Conservation (phyloP, 2,329 filamentous ascomycete genomes). For the Dendryphion nanum region DNA sequence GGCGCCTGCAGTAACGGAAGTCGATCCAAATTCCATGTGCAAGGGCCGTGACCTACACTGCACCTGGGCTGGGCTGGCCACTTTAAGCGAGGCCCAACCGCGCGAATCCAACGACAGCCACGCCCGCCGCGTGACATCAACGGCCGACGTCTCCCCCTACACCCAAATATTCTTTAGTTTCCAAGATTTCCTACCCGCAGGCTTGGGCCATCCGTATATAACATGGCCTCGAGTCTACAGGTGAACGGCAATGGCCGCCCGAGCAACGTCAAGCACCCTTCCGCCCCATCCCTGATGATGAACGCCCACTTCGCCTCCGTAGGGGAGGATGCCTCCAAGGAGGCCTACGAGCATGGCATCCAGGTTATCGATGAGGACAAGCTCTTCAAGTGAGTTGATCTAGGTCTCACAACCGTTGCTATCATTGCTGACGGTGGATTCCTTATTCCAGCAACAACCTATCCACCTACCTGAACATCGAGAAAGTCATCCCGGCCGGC, state of each 20-base stretch:
- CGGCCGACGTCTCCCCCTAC: constrained; percentile 27
- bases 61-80: no score
- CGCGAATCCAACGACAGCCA: constrained; percentile 1
- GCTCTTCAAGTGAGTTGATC: constrained; percentile 94
- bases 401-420: neutral
- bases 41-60: no score
- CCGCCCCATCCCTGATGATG: constrained; percentile 53
- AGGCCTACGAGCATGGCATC: constrained; percentile 86
- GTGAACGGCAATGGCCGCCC: constrained; percentile 38
- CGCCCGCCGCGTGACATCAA: constrained; percentile 38
- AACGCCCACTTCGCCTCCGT: constrained; percentile 80
- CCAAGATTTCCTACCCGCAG: no score
- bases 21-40: no score
- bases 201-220: no score
- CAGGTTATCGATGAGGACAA: constrained; percentile 97
- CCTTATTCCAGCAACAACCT: constrained; percentile 63
- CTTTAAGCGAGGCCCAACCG: constrained; percentile 1
- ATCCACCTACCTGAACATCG: constrained; percentile 75
- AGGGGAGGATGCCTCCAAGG: constrained; percentile 60
- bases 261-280: constrained; percentile 39
- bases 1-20: no score
- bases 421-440: no score
- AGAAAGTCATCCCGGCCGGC: constrained; percentile 79
- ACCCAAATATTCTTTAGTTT: constrained; percentile 34
- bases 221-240: constrained; percentile 32